phyloP scores from a whole-genome alignment of 2,329 filamentous ascomycete species.

The Tolypocladium guangdongense region DNA sequence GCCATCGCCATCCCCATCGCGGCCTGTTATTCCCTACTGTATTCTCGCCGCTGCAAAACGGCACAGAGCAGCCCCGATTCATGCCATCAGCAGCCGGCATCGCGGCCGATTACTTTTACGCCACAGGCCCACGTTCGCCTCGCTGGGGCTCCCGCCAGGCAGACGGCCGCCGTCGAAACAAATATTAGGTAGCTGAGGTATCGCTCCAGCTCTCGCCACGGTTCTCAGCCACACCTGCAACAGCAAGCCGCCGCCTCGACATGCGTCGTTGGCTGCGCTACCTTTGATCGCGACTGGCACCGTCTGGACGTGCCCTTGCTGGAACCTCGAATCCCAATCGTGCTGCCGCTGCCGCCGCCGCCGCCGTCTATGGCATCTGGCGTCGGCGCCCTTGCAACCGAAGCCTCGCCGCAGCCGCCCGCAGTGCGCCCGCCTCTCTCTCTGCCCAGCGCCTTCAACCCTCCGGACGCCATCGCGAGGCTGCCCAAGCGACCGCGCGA shows the following conservation, averaged over 20 bases:
- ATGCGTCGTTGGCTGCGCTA: constrained; percentile 20
- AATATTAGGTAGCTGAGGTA: constrained; percentile 11
- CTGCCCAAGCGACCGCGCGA: constrained; percentile 36
- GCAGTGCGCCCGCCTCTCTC: constrained; percentile 22
- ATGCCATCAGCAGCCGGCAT: background rate
- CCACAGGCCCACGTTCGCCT: constrained; percentile 1
- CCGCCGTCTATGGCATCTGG: constrained; percentile 39
- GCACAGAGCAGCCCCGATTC: background rate
- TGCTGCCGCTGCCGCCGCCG: background rate
- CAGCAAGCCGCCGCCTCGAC: constrained; percentile 21
- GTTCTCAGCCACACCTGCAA: constrained; percentile 30
- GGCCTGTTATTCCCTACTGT: background rate
- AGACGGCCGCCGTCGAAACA: constrained; percentile 3
- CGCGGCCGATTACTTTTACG: background rate
- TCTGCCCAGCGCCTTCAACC: constrained; percentile 19
- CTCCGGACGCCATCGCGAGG: constrained; percentile 29
- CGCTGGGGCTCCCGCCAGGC: background rate
- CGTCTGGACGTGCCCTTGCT: constrained; percentile 2
- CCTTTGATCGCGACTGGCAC: constrained; percentile 3
- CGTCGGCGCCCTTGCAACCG: constrained; percentile 40
- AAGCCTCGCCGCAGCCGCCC: constrained; percentile 27
- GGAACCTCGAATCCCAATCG: constrained; percentile 1
- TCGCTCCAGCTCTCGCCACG: constrained; percentile 29
- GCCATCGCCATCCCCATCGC: background rate
- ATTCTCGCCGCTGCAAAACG: background rate